phyloP scores from a whole-genome alignment of 1,284 basidiomycete species.

The Sporisorium scitamineum region DNA sequence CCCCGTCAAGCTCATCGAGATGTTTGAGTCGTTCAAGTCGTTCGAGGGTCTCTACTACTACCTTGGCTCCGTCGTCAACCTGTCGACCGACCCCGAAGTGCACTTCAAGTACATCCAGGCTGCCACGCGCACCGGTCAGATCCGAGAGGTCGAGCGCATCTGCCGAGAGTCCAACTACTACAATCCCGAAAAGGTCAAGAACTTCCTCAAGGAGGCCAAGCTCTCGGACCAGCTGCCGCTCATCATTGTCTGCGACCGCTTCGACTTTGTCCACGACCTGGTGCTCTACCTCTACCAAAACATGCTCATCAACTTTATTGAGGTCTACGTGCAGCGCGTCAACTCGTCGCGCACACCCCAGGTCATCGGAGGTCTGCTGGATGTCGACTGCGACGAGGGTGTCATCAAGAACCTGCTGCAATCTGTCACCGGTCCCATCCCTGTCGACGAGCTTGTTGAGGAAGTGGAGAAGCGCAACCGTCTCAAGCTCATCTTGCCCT shows the following conservation, averaged over 20 bases:
- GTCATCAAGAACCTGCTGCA: constrained; percentile 94
- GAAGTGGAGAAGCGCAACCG: constrained; percentile 90
- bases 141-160: constrained; percentile 98
- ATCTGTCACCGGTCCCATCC: constrained; percentile 96
- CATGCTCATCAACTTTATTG: constrained; percentile 95
- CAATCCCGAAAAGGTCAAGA: constrained; percentile 99
- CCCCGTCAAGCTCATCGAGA: constrained; percentile 95
- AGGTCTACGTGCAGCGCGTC: constrained; percentile 98
- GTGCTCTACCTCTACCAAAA: constrained; percentile 99
- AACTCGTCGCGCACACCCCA: constrained; percentile 98
- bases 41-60: constrained; percentile 99
- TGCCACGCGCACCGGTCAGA: constrained; percentile 96
- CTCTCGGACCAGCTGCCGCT: constrained; percentile 95
- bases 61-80: constrained; percentile 95
- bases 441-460: constrained; percentile 80
- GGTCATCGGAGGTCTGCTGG: constrained; percentile 94
- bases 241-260: constrained; percentile 99
- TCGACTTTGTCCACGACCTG: constrained; percentile 99
- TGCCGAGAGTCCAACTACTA: constrained; percentile 97
- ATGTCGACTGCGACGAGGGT: constrained; percentile 94
- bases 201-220: constrained; percentile 96
- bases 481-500: constrained; percentile 95
- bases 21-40: constrained; percentile 98
- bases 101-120: constrained; percentile 99
- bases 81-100: constrained; percentile 94